Evolutionary conservation across 768 basidiomycete species (phyloP), one percentile per base, ranked within the genome.

Genomic region (Tylopilus sp.): DNA sequence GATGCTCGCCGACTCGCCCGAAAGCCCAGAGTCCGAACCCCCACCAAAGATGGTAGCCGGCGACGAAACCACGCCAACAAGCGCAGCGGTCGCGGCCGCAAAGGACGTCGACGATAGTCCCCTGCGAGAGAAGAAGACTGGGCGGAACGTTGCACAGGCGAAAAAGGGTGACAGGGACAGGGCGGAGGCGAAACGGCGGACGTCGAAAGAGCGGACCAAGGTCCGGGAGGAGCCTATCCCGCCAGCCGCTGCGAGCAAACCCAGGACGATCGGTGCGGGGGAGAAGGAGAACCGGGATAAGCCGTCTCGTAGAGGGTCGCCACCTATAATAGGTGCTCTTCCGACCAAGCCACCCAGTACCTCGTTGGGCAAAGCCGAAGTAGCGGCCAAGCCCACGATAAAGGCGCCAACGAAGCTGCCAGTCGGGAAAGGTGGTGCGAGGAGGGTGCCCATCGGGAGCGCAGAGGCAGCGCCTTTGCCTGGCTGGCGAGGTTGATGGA

Each of bases 371-470:
- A 61, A 59, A 50, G 40, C 52, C n/a, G 62, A 61, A 17, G 53
- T 31, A 1, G 45, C 50, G 1, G 42, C 43, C 4, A 67, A 56
- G 49, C 16, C 45, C 3, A 50, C 41, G 26, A 33, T 40, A 8
- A 66, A 40, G 47, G 22, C 61, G 10, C 51, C 64, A 34, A 14
- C 60, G 12, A 79, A 76, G 45, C 34, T 71, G n/a, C 70, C 73
- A 22, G 55, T 57, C 9, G 59, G 67, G 60, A 74, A 68, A 54
- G 76, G 75, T 26, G 86, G 85, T 7, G 79, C 87, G 6, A 73
- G 86, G 59, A 74, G 86, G 52, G 86, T 89, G 24, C 83, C 78
- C 6, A 71, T 87, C n/a, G 80, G 82, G 55, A 87, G 85, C 57
- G 76, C 77, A 2, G 84, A 86, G 50, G 86, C 85, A 6, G 82